phyloP scores from a whole-genome alignment of 441 rosid genomes.

The Eutrema salsugineum region DNA sequence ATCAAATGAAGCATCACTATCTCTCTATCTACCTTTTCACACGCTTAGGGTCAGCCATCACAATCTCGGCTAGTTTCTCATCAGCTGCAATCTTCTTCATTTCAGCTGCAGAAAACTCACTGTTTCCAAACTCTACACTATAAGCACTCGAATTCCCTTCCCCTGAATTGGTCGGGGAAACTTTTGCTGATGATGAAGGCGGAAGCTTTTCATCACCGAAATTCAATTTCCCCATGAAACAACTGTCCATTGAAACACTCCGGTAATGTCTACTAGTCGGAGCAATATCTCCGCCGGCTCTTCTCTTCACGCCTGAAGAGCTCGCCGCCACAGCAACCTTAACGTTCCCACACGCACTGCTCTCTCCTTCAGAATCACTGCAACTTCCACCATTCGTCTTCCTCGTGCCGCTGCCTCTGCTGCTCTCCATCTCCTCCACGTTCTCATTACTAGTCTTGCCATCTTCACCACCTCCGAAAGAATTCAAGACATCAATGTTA shows the following conservation, averaged over 20 bases:
- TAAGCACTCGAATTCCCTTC: constrained; percentile 61
- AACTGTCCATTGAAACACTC: constrained; percentile 93
- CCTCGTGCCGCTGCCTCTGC: constrained; percentile 85
- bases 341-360: constrained; percentile 42
- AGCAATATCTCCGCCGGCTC: constrained; percentile 69
- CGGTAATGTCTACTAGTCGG: constrained; percentile 65
- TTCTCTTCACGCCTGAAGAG: constrained; percentile 69
- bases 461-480: constrained; percentile 80
- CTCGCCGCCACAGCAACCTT: constrained; percentile 19
- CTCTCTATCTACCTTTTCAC: constrained; percentile 64
- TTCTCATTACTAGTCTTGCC: constrained; percentile 55
- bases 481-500: constrained; percentile 70
- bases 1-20: background rate
- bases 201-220: constrained; percentile 71
- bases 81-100: constrained; percentile 86
- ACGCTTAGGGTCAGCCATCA: constrained; percentile 83
- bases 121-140: constrained; percentile 78
- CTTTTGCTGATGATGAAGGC: constrained; percentile 60
- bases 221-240: constrained; percentile 70
- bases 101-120: constrained; percentile 80
- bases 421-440: constrained; percentile 82
- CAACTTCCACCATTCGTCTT: constrained; percentile 56
- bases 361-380: constrained; percentile 92
- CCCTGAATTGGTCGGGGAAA: constrained; percentile 58
- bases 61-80: constrained; percentile 94